Evolutionary conservation across 148 eudicot species (phyloP).

Genomic region (Rhododendron griersonianum): DNA sequence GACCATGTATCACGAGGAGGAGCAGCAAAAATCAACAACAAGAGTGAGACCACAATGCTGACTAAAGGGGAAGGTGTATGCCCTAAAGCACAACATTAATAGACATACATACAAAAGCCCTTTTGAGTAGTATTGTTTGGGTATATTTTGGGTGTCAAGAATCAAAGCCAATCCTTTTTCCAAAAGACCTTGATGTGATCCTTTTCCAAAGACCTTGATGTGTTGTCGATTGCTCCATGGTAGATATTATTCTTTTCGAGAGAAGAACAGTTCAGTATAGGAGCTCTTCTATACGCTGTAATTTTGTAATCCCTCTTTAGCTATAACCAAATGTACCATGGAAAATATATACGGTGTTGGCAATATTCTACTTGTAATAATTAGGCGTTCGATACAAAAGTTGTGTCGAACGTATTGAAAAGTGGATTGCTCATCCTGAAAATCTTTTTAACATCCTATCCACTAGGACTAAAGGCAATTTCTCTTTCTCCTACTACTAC

Average conservation of each 20-base stretch:
- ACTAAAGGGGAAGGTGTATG: neutral
- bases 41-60: slow-evolving; percentile 3
- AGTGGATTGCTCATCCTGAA: no score
- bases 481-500: no score
- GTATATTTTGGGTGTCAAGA: neutral
- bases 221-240: neutral
- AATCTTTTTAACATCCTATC: no score
- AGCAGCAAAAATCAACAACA: neutral
- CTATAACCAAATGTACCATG: no score
- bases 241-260: neutral
- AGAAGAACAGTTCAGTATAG: neutral
- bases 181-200: neutral
- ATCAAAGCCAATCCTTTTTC: neutral
- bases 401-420: no score
- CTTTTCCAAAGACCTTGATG: neutral
- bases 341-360: no score
- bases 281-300: no score
- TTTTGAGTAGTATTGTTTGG: neutral
- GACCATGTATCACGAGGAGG: slow-evolving; percentile 9
- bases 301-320: no score
- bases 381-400: no score
- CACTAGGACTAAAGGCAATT: no score
- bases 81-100: neutral
- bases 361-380: no score
- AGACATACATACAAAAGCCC: neutral